Conservation (phyloP, 1,284 basidiomycete genomes). For the Cutaneotrichosporon dermatis region DNA sequence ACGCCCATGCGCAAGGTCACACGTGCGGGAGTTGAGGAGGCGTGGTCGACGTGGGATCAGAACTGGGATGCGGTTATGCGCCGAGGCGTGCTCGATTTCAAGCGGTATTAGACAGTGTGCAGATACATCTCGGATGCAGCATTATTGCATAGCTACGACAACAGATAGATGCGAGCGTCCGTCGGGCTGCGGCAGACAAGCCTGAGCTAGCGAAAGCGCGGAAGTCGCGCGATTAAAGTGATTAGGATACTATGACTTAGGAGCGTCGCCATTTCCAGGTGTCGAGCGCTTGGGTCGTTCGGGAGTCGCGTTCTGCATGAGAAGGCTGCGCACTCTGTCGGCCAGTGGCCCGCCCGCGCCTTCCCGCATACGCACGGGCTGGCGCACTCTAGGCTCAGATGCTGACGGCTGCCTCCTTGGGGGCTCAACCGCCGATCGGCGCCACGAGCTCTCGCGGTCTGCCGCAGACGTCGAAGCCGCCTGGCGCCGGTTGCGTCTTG, state of each 20-base stretch:
- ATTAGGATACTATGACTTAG: no score
- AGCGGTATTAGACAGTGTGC: slow-evolving; percentile 1
- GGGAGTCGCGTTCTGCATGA: slow-evolving; percentile 26
- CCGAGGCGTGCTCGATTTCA: slow-evolving; percentile 19
- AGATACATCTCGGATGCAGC: slow-evolving; percentile 2
- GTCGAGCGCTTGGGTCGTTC: slow-evolving; percentile 1
- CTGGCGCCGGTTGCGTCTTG: not conserved
- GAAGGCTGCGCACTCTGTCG: slow-evolving; percentile 29
- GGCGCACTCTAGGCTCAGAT: slow-evolving; percentile 25
- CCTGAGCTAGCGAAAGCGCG: no score
- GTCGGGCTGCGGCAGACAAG: no score
- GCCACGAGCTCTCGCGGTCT: not conserved
- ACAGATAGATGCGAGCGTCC: not conserved
- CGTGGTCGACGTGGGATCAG: slow-evolving; percentile 74
- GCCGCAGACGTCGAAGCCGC: not conserved
- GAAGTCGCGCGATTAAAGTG: no score
- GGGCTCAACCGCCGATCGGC: not conserved
- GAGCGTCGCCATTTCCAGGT: no score
- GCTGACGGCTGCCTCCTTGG: not conserved
- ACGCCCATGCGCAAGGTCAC: slow-evolving; percentile 18
- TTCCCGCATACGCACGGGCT: slow-evolving; percentile 31
- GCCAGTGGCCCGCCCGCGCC: slow-evolving; percentile 24
- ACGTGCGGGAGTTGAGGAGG: slow-evolving; percentile 23
- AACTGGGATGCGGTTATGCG: slow-evolving; percentile 69
- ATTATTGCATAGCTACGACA: slow-evolving; percentile 2